Base-by-base conservation (phyloP, 352 stramenopile genomes). In the Phytophthora cajani region DNA sequence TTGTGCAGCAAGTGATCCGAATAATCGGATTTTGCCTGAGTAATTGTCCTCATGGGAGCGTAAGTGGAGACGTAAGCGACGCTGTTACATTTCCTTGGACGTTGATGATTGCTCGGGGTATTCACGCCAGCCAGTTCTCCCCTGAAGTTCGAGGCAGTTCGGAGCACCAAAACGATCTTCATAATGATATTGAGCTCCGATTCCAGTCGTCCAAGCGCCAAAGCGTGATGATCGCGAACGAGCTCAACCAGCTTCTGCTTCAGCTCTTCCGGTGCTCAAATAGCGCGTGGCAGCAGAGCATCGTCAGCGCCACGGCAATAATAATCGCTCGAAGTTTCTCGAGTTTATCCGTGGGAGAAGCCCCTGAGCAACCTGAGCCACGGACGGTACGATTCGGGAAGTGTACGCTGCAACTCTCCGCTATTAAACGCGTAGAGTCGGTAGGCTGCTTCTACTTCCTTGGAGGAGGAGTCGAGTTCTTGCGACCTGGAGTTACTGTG, bases 1-100 rank as follows among this genome's bases (percentile, higher is more conserved):
- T 89, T 33, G 70, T 82, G 1, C 83, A 83, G 19, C 81, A 91
- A 36, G 12, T 88, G 14, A 40, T 88, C n/a, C 60, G 79, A 10
- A 65, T 77, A n/a, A 75, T 88, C 42, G 81, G 83, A 3, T 87
- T 84, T 33, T 78, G 74, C 30, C n/a, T 74, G 3, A 73, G 25
- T 44, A 78, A 69, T 42, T 82, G 74, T 23, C 62, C 64, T n/a
- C 25, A 52, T n/a, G 49, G n/a, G n/a, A 53, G 47, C 33, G n/a
- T 57, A 51, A 21, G 5, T 25, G 10, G 5, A 54, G 33, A 53
- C 19, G 46, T 1, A 1, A 58, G 33, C 10, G 30, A 66, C 47
- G 2, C 27, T n/a, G 1, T 38, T n/a, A n/a, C 19, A 23, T 49
- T 81, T 3, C 76, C 73, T 9, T 80, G 74, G 74, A 59, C 68